Conservation (phyloP, 2,329 filamentous ascomycete species). For the Venturia effusa region DNA sequence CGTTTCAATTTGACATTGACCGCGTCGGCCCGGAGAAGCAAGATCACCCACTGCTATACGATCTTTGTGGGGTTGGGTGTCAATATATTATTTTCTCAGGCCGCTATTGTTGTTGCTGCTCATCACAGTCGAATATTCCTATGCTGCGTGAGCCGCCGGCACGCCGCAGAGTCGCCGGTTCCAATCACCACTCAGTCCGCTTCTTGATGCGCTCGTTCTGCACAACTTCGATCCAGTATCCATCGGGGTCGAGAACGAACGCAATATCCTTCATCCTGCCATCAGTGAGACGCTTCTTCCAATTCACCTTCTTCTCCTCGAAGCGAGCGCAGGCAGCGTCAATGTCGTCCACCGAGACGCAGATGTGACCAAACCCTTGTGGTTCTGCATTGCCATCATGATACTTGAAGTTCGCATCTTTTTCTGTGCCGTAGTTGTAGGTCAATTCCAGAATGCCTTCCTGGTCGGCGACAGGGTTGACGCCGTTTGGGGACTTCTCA, state of each 20-base stretch:
- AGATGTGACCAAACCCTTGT: constrained; percentile 91
- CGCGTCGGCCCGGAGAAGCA: neutral
- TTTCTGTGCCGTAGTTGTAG: constrained; percentile 76
- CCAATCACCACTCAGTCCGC: constrained; percentile 26
- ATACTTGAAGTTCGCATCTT: constrained; percentile 72
- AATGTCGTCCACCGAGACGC: constrained; percentile 78
- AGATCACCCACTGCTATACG: too few relatives aligned
- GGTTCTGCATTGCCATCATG: constrained; percentile 88
- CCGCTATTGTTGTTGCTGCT: neutral
- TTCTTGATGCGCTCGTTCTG: constrained; percentile 62
- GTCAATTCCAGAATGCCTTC: constrained; percentile 88
- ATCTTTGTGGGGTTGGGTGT: neutral
- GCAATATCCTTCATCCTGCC: constrained; percentile 88
- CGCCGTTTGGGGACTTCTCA: constrained; percentile 42
- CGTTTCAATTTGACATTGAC: neutral
- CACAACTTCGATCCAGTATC: constrained; percentile 68
- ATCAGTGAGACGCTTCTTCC: constrained; percentile 93
- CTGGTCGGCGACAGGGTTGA: constrained; percentile 51
- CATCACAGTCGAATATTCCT: neutral
- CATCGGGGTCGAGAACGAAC: constrained; percentile 72
- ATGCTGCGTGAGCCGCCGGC: neutral
- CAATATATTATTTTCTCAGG: neutral
- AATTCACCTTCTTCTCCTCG: constrained; percentile 69
- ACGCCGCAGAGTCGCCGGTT: neutral
- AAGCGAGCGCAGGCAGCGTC: constrained; percentile 79